Base-by-base conservation (phyloP, 148 eudicot species). In the Agrostemma githago region DNA sequence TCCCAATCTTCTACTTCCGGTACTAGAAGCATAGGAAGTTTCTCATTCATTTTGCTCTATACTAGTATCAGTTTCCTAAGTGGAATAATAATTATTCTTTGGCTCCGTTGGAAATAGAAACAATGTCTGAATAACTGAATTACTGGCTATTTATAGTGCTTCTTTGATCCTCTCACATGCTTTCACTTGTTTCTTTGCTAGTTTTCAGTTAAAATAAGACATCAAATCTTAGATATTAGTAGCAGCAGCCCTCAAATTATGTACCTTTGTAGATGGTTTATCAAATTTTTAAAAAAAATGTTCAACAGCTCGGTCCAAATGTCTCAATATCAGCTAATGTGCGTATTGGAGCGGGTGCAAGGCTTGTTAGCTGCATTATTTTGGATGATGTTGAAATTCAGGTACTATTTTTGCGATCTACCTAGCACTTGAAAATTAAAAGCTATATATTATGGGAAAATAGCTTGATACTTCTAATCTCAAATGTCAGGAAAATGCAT, bases 301-400 rank as follows among this genome's bases (percentile, higher is more conserved):
- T 62, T 19, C 19, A 74, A 74, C 88, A 92, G 97, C 84, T 92
- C 79, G 97, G 97, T 46, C 97, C 97, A 54, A 81, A 90, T 83
- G 97, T 90, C 20, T 88, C 97, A 19, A 86, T 91, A 66, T 88
- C 92, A 54, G 92, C 91, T 76, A 93, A 89, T 81, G 94, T 86
- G 58, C 92, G 92, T 60, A 75, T 91, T 58, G 91, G 88, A 73
- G 85, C 92, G 40, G 97, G 96, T 65, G 97, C 82, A 44, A 84
- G 94, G 77, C 89, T 88, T 71, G 77, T 80, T 34, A 93, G 74
- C 81, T 92, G 97, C 78, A 92, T 92, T 72, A 84, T 92, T 78
- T 81, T 92, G 70, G 93, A 92, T 79, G 93, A 89, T 75, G 97
- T 90, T 40, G 93, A 92, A 78, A 83, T 92, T 72, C 81, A 81